Base-by-base conservation (phyloP, 805 yeast genomes). In the Ogataea nitratoaversa region DNA sequence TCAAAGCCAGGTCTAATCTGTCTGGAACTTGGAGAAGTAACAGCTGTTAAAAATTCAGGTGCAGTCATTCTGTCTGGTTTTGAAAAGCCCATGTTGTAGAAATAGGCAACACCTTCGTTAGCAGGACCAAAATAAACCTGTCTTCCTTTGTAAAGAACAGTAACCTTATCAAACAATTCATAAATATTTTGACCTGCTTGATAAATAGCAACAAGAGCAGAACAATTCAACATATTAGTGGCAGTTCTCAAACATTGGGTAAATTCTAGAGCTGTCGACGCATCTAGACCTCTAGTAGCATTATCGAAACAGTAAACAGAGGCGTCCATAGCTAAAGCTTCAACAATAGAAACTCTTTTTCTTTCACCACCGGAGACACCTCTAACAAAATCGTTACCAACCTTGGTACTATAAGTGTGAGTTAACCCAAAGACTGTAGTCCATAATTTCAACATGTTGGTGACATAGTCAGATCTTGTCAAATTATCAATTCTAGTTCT, bases 301-400 rank as follows among this genome's bases (percentile, higher is more conserved):
- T 79, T 79, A 65, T 79, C 85, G 73, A 81, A 79, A 49, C 82
- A 77, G 50, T 74, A 78, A 22, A 78, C 65, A 4, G 76, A 67
- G 6, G 76, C 79, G 44, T 74, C 70, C 64, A 71, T 67, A 28
- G 76, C 67, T 39, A 74, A 65, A 4, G 78, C 84, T 60, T 79
- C 86, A 13, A 79, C 84, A 52, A 79, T 72, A 2, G 84, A 77
- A 20, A 79, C 84, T 66, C 86, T 76, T 66, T 80, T 79, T 55
- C 85, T 66, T 63, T 79, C 84, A 65, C 86, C 86, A 56, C 85
- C 85, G 27, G 84, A 78, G 31, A 79, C 60, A 63, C 86, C 86
- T 63, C 84, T 72, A 17, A 80, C 76, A 40, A 71, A 75, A 56
- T 79, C 84, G 49, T 76, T 72, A 57, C 85, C 85, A 42, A 79